These are phyloP conservation scores for Penicillium cinerascens DNA, from an alignment of 495 filamentous ascomycete genomes.

Conservation along the genomic window DNA sequence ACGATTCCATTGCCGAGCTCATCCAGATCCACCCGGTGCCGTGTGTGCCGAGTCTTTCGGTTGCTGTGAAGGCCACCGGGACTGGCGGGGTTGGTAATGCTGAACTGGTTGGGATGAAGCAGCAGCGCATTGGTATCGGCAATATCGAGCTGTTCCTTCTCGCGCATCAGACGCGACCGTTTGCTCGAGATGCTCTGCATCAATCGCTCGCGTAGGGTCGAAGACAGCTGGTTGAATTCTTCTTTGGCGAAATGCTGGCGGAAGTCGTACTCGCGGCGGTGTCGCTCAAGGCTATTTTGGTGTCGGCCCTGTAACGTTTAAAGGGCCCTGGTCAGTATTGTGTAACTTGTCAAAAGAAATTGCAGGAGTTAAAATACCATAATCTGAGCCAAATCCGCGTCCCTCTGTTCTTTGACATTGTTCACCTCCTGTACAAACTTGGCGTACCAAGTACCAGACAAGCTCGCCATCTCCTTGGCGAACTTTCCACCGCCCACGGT, in stretches of 20 bases:
- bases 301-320: conserved; percentile 36
- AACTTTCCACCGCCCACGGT: conserved; percentile 52
- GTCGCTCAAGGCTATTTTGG: conserved; percentile 38
- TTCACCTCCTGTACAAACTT: conserved; percentile 82
- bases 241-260: conserved; percentile 70
- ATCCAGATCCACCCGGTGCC: conserved; percentile 75
- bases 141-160: conserved; percentile 88
- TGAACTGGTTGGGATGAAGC: conserved; percentile 89
- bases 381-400: conserved; percentile 69
- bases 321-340: conserved; percentile 3
- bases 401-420: conserved; percentile 75
- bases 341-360: background rate
- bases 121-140: conserved; percentile 83
- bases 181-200: conserved; percentile 72
- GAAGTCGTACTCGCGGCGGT: conserved; percentile 41
- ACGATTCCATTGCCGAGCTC: conserved; percentile 64
- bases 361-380: conserved; percentile 59
- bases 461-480: conserved; percentile 55
- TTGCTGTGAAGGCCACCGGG: conserved; percentile 78
- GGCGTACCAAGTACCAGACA: conserved; percentile 76
- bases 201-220: conserved; percentile 79
- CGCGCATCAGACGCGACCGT: conserved; percentile 70
- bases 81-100: conserved; percentile 72
- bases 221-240: conserved; percentile 73
- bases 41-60: conserved; percentile 77